Percentiles rank a stretch among this genome's conserved stretches.
phyloP scores from a whole-genome alignment of 208 protist genomes.

The Acanthamoeba quina region DNA sequence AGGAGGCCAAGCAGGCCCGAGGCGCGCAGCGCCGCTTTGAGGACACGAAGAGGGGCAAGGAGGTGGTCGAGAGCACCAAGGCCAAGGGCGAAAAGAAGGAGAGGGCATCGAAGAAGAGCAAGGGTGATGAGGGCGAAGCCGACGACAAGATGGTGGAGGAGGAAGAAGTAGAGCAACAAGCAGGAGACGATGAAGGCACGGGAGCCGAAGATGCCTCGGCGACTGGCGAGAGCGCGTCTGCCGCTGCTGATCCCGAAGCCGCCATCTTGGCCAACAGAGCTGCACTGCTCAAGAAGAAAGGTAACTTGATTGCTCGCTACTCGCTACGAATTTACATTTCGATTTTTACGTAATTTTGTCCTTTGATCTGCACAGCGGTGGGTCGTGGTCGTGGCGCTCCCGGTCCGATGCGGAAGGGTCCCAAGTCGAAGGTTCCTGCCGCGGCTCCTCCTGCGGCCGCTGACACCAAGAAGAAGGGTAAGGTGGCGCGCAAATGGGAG shows the following conservation, averaged over 20 bases:
- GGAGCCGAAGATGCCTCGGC: constrained; percentile 1
- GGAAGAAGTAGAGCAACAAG: not conserved
- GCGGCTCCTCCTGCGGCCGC: not conserved
- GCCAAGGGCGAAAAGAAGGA: constrained; percentile 40
- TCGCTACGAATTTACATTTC: not conserved
- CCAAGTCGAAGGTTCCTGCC: not conserved
- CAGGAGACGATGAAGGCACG: not conserved
- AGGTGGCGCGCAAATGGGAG: not conserved
- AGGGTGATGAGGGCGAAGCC: not conserved
- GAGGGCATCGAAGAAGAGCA: not conserved
- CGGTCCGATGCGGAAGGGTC: not conserved
- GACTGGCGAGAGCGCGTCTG: not conserved
- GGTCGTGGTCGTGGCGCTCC: not conserved
- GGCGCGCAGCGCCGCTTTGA: not conserved
- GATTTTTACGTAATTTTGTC: not conserved
- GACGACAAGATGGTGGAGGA: not conserved
- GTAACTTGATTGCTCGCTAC: not conserved
- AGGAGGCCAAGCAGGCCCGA: constrained; percentile 21
- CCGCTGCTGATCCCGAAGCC: not conserved
- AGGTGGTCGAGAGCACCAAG: constrained; percentile 29
- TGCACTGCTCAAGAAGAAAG: constrained; percentile 16
- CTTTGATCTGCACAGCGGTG: not conserved
- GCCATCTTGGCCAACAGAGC: constrained; percentile 11
- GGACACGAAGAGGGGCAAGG: constrained; percentile 52
- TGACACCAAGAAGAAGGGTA: constrained; percentile 35